Evolutionary conservation across 179 eudicot genomes (phyloP), one percentile per base, ranked within the genome.

Genomic region (Amaranthus tricolor): DNA sequence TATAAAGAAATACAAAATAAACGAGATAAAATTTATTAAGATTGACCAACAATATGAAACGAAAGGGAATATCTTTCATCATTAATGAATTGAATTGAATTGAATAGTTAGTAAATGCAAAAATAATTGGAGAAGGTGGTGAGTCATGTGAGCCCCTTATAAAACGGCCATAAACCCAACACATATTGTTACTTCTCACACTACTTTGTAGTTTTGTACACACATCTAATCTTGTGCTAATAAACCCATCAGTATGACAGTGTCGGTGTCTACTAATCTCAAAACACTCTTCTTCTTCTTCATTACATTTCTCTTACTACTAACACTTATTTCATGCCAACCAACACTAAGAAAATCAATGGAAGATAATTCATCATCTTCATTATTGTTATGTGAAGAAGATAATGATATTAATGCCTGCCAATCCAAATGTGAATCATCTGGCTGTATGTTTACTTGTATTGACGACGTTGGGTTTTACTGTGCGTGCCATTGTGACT

Each of bases 401-500:
- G 72, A 76, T 47, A 69, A 68, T 14, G 76, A 73, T 14, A 67
- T 72, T 19, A 24, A 24, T 52, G 66, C 56, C 17, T 77, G 80
- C 3, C 53, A 77, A 58, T 53, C 65, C 6, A 19, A 77, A 5
- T 77, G 80, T 67, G 49, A 63, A 21, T 55, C 70, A 6, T 54
- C 45, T 20, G 80, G 58, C 31, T 77, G 80, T 20, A 63, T 77
- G 14, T 78, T 78, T 67, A 67, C 81, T 6, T 78, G 81, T 63
- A 67, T 78, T 16, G 81, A 78, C 71, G 81, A 78, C 45, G 77
- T 78, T 2, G 81, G 69, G 0, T 78, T 78, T 62, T 67, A 12
- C 6, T 78, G 81, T 51, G 50, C 73, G 48, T 78, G 81, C 16
- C 77, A 78, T 73, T 78, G 81, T 21, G 76, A 78, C 1, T 72